Percentiles rank a stretch among this genome's conserved stretches.
Evolutionary conservation across 768 basidiomycete species (phyloP).

Genomic region (Suillus alpinus): DNA sequence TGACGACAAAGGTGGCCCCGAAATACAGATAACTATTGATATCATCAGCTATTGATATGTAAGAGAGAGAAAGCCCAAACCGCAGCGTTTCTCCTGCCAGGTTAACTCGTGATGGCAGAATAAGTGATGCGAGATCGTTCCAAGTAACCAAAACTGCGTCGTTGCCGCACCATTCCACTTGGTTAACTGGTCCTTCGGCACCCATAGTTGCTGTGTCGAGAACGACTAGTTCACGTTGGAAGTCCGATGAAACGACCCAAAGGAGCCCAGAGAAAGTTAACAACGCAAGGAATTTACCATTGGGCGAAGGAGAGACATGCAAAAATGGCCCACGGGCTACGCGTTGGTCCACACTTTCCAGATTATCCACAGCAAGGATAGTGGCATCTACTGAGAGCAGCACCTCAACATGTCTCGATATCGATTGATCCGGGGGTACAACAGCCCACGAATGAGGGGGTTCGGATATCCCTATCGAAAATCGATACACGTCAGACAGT

Average conservation of each 20-base stretch:
- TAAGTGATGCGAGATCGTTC: constrained; percentile 72
- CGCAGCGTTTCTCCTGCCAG: constrained; percentile 44
- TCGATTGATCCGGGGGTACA: constrained; percentile 85
- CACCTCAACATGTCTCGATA: constrained; percentile 88
- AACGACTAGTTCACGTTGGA: constrained; percentile 84
- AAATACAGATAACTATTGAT: constrained; percentile 72
- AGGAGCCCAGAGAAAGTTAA: constrained; percentile 69
- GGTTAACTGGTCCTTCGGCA: constrained; percentile 57
- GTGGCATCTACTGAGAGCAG: constrained; percentile 79
- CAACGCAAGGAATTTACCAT: constrained; percentile 88
- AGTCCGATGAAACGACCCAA: constrained; percentile 95
- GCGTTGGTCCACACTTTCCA: constrained; percentile 87
- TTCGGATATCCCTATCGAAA: constrained; percentile 58
- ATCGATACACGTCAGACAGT: neutral
- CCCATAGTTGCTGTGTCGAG: constrained; percentile 67
- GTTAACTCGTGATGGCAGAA: constrained; percentile 86
- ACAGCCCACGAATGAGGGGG: constrained; percentile 85
- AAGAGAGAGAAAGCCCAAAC: constrained; percentile 43
- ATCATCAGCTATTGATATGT: neutral
- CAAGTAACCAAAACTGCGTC: constrained; percentile 90
- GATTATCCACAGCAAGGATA: constrained; percentile 81
- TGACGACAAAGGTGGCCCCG: constrained; percentile 72
- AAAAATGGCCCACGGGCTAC: constrained; percentile 87
- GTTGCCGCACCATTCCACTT: constrained; percentile 94
- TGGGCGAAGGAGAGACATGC: constrained; percentile 86